These are phyloP conservation scores for Proliferodiscus dingleyae DNA, from an alignment of 2,329 filamentous ascomycete species.

Conservation along the genomic window DNA sequence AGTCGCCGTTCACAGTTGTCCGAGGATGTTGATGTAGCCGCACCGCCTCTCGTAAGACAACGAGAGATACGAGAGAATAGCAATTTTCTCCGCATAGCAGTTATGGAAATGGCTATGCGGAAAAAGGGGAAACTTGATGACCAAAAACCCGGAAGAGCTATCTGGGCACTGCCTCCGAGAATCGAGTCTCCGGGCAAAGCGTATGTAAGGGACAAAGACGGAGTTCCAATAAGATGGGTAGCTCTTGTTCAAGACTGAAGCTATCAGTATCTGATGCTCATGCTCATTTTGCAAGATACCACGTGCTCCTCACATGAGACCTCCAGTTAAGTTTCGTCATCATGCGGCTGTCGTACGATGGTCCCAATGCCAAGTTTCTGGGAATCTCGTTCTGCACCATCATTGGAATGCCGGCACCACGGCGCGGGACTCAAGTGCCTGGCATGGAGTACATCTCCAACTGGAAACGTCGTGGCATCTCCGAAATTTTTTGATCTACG, in stretches of 20 bases:
- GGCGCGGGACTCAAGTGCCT: too few relatives aligned
- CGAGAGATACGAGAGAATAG: constrained; percentile 66
- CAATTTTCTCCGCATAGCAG: constrained; percentile 65
- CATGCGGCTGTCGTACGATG: background rate
- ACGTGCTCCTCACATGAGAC: background rate
- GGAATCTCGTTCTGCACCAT: background rate
- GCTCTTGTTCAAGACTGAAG: constrained; percentile 22
- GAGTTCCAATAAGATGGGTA: constrained; percentile 57
- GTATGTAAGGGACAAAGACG: constrained; percentile 53
- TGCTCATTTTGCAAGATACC: background rate
- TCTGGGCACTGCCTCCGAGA: constrained; percentile 63
- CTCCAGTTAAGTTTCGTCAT: too few relatives aligned
- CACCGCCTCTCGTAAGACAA: constrained; percentile 48
- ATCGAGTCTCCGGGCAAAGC: constrained; percentile 47
- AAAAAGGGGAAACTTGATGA: constrained; percentile 62
- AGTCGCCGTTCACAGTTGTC: constrained; percentile 27
- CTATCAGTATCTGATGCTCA: background rate
- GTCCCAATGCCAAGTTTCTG: background rate
- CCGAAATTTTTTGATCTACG: too few relatives aligned
- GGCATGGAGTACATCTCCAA: too few relatives aligned
- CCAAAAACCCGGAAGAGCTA: constrained; percentile 60
- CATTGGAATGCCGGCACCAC: background rate
- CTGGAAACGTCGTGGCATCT: too few relatives aligned
- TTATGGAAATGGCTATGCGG: constrained; percentile 70
- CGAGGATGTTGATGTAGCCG: constrained; percentile 31